These are phyloP conservation scores for Thuja plicata DNA, from an alignment of 83 land plant species.

Conservation along the genomic window DNA sequence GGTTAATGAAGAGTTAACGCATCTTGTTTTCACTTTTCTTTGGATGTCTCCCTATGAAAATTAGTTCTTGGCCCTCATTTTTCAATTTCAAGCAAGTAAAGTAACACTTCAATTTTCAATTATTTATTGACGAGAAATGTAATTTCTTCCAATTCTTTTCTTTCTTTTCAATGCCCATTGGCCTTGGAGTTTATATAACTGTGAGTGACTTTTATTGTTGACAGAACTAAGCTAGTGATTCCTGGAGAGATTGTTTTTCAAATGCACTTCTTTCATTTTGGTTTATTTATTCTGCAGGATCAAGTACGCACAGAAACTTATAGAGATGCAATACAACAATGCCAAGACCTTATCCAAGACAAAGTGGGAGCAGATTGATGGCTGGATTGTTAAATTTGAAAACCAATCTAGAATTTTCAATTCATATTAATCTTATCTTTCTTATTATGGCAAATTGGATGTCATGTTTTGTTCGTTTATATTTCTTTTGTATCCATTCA, in stretches of 20 bases:
- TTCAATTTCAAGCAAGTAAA: background rate
- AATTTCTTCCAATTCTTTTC: background rate
- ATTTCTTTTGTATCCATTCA: constrained; percentile 6
- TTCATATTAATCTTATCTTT: background rate
- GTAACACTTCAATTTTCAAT: background rate
- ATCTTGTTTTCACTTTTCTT: background rate
- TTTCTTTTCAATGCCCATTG: background rate
- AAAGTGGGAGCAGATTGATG: constrained; percentile 35
- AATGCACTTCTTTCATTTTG: background rate
- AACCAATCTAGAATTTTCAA: background rate
- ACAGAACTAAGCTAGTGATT: background rate
- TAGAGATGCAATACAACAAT: constrained; percentile 49
- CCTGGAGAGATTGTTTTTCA: background rate
- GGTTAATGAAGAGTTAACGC: background rate
- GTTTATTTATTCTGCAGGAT: constrained; percentile 27
- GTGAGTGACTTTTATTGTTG: background rate
- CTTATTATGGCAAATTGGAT: background rate
- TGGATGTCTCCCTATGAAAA: background rate
- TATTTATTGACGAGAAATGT: background rate
- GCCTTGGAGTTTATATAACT: background rate
- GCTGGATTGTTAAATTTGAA: background rate
- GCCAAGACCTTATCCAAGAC: constrained; percentile 49
- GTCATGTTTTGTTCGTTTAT: background rate
- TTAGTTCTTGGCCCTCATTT: background rate
- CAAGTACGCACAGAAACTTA: constrained; percentile 68